phyloP scores from a whole-genome alignment of 2,329 filamentous ascomycete species.

The Metarhizium brunneum region DNA sequence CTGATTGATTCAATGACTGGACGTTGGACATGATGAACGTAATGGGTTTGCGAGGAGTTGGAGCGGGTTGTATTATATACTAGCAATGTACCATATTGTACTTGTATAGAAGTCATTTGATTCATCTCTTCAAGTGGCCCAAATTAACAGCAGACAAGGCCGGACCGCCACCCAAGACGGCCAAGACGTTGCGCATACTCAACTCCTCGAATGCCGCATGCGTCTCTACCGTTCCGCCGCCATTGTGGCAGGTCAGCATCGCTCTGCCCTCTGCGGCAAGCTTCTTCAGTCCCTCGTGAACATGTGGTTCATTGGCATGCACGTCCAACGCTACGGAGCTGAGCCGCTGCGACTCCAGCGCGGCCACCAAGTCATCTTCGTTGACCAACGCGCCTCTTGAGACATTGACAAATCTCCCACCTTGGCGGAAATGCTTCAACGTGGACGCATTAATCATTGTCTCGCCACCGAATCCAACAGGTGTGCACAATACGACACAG shows the following conservation, averaged over 20 bases:
- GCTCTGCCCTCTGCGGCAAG: slow-evolving; percentile 34
- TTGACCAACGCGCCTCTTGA: slow-evolving; percentile 57
- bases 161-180: slow-evolving; percentile 41
- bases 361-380: slow-evolving; percentile 51
- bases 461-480: slow-evolving; percentile 27
- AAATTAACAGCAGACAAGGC: slow-evolving; percentile 55
- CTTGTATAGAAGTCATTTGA: not conserved
- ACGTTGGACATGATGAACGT: not conserved
- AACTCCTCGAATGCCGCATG: slow-evolving; percentile 58
- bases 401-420: slow-evolving; percentile 55
- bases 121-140: slow-evolving; percentile 31
- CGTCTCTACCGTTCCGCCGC: slow-evolving; percentile 57
- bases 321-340: slow-evolving; percentile 53
- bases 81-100: not conserved
- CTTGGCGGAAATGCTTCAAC: slow-evolving; percentile 42
- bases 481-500: slow-evolving; percentile 54
- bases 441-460: slow-evolving; percentile 37
- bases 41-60: not conserved
- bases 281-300: slow-evolving; percentile 35
- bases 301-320: slow-evolving; percentile 48
- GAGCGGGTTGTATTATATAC: not conserved
- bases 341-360: slow-evolving; percentile 43
- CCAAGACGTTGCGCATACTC: slow-evolving; percentile 57
- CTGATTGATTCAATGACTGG: not conserved
- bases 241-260: slow-evolving; percentile 58